A percentile compares a stretch with the other conserved stretches of the same genome.
Evolutionary conservation across 148 eudicot genomes (phyloP).

Genomic region (Rhododendron ovatum): DNA sequence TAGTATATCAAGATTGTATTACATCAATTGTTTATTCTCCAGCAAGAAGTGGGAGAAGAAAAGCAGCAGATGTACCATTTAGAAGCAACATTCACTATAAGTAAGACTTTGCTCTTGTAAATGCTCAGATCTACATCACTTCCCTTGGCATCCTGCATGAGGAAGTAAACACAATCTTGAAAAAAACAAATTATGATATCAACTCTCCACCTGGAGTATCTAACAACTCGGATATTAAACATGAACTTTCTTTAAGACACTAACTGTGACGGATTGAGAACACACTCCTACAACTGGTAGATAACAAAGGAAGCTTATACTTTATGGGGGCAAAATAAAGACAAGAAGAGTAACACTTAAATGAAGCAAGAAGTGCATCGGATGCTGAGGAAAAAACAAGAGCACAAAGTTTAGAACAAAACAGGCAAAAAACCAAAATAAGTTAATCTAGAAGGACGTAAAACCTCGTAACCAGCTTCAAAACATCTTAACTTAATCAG

Average conservation of each 20-base stretch:
- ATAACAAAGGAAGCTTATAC: no score
- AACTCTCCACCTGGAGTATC: not conserved
- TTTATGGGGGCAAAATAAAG: not conserved
- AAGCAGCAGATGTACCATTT: conserved; percentile 42
- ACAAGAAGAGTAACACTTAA: not conserved
- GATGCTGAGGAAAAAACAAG: not conserved
- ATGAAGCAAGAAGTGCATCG: not conserved
- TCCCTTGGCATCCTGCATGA: conserved; percentile 58
- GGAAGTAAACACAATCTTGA: not conserved
- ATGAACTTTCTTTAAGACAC: not conserved
- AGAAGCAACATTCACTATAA: conserved; percentile 82
- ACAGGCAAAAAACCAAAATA: not conserved
- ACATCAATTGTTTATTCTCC: not conserved
- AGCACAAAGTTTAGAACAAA: not conserved
- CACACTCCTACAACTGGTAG: not conserved
- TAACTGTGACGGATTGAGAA: not conserved
- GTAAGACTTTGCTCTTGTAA: conserved; percentile 70
- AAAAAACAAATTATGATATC: not conserved
- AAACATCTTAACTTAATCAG: not conserved
- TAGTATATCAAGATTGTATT: not conserved
- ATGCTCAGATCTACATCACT: conserved; percentile 52
- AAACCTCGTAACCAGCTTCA: not conserved
- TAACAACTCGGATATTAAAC: not conserved
- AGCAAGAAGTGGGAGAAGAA: not conserved
- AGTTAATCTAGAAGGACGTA: not conserved